phyloP scores from a whole-genome alignment of 2,329 filamentous ascomycete genomes.

The Talaromyces amestolkiae region DNA sequence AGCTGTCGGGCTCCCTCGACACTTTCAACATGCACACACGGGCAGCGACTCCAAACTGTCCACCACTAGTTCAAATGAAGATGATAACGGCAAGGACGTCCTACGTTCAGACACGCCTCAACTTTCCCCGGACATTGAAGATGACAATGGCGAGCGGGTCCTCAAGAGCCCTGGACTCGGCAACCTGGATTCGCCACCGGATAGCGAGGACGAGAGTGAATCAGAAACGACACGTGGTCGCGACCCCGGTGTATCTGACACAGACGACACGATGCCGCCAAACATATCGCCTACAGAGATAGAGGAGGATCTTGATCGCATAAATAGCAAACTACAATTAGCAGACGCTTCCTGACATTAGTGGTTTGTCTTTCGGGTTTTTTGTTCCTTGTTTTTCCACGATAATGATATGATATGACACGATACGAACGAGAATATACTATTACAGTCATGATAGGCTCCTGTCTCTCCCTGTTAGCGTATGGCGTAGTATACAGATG shows the following conservation, averaged over 20 bases:
- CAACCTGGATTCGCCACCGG: constrained; percentile 15
- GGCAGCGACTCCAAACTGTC: constrained; percentile 18
- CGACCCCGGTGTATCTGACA: not conserved
- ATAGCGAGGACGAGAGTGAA: constrained; percentile 18
- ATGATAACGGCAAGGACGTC: constrained; percentile 4
- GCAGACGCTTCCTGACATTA: constrained; percentile 15
- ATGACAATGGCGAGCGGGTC: constrained; percentile 12
- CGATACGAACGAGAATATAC: not conserved
- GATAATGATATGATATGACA: constrained; percentile 15
- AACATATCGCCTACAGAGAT: not conserved
- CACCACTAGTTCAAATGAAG: constrained; percentile 7
- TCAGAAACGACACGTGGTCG: constrained; percentile 9
- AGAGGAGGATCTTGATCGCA: constrained; percentile 6
- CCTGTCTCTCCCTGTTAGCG: too few relatives aligned
- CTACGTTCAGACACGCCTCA: constrained; percentile 13
- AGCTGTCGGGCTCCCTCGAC: constrained; percentile 45
- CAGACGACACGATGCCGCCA: not conserved
- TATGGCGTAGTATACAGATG: too few relatives aligned
- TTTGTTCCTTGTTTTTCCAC: constrained; percentile 1
- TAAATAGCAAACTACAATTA: constrained; percentile 15
- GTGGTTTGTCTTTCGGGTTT: not conserved
- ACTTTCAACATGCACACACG: constrained; percentile 16
- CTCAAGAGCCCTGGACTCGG: constrained; percentile 18
- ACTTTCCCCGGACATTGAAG: constrained; percentile 9
- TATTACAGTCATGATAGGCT: too few relatives aligned